These are phyloP conservation scores for Fragaria vesca DNA, from an alignment of 306 rosid genomes.

Conservation along the genomic window DNA sequence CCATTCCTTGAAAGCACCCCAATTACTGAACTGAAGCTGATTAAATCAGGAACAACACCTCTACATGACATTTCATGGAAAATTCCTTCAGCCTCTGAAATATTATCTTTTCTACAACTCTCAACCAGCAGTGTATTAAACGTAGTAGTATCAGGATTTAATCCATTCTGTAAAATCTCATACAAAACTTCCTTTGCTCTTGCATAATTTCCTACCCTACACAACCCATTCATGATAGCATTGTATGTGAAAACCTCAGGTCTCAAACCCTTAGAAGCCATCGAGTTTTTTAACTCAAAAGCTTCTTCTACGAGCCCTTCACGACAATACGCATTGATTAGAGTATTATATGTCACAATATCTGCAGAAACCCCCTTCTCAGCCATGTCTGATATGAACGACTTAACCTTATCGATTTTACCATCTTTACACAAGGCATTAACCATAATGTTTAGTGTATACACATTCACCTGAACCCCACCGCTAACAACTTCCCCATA, in stretches of 20 bases:
- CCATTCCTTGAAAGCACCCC: constrained; percentile 68
- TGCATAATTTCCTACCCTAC: constrained; percentile 54
- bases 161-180: constrained; percentile 61
- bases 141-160: constrained; percentile 66
- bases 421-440: constrained; percentile 79
- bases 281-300: constrained; percentile 44
- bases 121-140: constrained; percentile 69
- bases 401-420: constrained; percentile 41
- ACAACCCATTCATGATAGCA: constrained; percentile 71
- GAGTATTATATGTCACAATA: constrained; percentile 72
- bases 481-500: constrained; percentile 51
- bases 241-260: constrained; percentile 77
- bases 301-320: constrained; percentile 57
- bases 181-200: constrained; percentile 55
- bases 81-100: constrained; percentile 60
- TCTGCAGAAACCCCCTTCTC: constrained; percentile 55
- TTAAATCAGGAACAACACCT: constrained; percentile 69
- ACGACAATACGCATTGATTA: constrained; percentile 65
- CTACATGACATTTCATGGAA: constrained; percentile 54
- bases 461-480: constrained; percentile 55
- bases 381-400: constrained; percentile 61
- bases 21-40: constrained; percentile 71
- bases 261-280: constrained; percentile 52
- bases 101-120: constrained; percentile 59
- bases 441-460: constrained; percentile 83